Base-by-base conservation (phyloP, 495 filamentous ascomycete species). In the Penicillium fimorum region DNA sequence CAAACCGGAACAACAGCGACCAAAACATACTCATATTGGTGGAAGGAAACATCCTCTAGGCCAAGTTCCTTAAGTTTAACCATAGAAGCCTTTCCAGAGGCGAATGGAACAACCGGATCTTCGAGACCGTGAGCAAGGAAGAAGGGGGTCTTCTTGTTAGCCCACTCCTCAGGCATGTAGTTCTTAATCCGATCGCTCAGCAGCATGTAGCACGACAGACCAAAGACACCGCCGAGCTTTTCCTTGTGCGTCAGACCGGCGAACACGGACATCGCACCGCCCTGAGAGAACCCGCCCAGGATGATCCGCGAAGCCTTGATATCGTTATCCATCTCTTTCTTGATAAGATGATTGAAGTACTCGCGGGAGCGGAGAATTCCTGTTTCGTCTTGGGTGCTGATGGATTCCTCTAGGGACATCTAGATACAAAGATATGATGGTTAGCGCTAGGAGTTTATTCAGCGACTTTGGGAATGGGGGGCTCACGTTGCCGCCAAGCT, bases 211-310 rank as follows among this genome's bases (percentile, higher is more conserved):
- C 82, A 86, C 10, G 89, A 93, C 44, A 98, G 78, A 10, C 85
- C 91, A 59, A 96, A 87, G 50, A 98, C 88, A 57, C 93, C 93
- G 11, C 85, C 94, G 10, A 98, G 79, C 72, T 90, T 91, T 54
- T 83, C 76, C 55, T 82, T 80, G 56, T 73, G 80, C 1, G 90
- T 96, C 42, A 96, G 63, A 5, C 90, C 92, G 0, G 84, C 74
- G 62, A 85, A 79, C 25, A 88, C 57, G 24, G 79, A 75, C 61
- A 87, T 82, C 5, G 82, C 82, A 41, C 84, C 83, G 35, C 83
- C 81, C 61, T 85, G 83, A 17, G 81, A 84, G 70, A 87, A 84
- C 2, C 82, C 83, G n/a, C 74, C 94, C 18, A 98, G 70, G 25
- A 97, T 82, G 64, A 98, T 92, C 25, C 92, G 86, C 50, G 87